Base-by-base conservation (phyloP, 495 filamentous ascomycete genomes). In the Lentithecium fluviatile region DNA sequence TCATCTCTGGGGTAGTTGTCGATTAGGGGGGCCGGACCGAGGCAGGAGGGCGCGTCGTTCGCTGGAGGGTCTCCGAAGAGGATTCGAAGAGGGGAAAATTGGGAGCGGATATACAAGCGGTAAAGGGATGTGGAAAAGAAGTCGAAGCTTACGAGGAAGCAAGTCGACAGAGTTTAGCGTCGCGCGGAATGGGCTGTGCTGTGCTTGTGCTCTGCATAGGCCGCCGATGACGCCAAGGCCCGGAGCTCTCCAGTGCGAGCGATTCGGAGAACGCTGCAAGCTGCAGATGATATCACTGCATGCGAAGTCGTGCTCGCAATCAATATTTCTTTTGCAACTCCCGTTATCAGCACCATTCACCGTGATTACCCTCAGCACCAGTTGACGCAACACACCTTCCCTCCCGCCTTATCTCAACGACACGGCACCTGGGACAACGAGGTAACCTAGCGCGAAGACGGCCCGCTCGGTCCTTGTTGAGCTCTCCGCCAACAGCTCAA, bases 11-110 rank as follows among this genome's bases (percentile, higher is more conserved):
- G 52, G 53, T 52, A 24, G 49, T 55, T 47, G 58, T 64, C 56
- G 40, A 15, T 46, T 50, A 34, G 62, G 52, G 69, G 70, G 62
- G 63, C 73, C 73, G 61, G 73, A 76, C 74, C 74, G 64, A 76
- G 74, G 74, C 61, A 65, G 43, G 48, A 52, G 69, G 87, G 80
- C 83, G 89, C 87, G 90, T 89, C 88, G 78, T 60, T 64, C 54
- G 61, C 61, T 90, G 80, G 75, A 69, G 70, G 65, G 15, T 6
- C 13, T 43, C 8, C 36, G 15, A 38, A 15, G 65, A 68, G 64
- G 70, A 20, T 23, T 48, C 37, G 8, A 38, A 23, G 17, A 12
- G 15, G 43, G 45, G 52, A 20, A 56, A 24, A 45, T 19, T 46
- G 10, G 51, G 19, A 13, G 48, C 15, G 32, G 42, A n/a, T 2